Base-by-base conservation (phyloP, 208 protist genomes). In the Vickermania ingenoplastis region DNA sequence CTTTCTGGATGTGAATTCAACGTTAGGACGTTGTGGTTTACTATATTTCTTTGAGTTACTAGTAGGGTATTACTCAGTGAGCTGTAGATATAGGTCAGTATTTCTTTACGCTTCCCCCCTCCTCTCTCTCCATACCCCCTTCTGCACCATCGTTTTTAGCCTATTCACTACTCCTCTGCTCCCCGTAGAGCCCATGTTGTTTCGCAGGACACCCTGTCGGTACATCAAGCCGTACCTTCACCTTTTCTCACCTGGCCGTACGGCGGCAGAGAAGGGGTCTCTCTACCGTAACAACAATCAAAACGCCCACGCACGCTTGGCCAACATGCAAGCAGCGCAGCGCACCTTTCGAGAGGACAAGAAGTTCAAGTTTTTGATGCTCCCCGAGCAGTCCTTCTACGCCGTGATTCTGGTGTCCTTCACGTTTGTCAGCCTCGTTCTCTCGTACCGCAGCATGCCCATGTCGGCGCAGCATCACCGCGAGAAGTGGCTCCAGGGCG, bases 221-320 rank as follows among this genome's bases (percentile, higher is more conserved):
- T 52, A 55, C 53, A 90, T 92, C 7, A 89, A 89, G 68, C 88
- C 88, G 28, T 91, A 73, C 60, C 65, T 91, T 7, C 88, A 94
- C 65, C 79, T 80, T 52, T 87, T 94, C 62, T 87, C 83, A 17
- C 84, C 84, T 21, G 88, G 84, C n/a, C 69, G 53, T 3, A 69
- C 81, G 36, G 36, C 88, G 7, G 87, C 88, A 1, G 82, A 94
- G 60, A 88, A 89, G 62, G 88, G 88, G 5, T 85, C 88, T 75
- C 59, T 94, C 31, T 94, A 94, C 71, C 88, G 88, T 53, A 91
- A 90, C 65, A 89, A 69, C 67, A 86, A 94, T 61, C 81, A 87
- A 73, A 94, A 94, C 59, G 73, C 76, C 0, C 80, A 92, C 60
- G 77, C 82, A 2, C 81, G 82, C 22, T 57, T 92, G 2, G 70